phyloP scores from a whole-genome alignment of 306 rosid genomes.

The Corylus americana region DNA sequence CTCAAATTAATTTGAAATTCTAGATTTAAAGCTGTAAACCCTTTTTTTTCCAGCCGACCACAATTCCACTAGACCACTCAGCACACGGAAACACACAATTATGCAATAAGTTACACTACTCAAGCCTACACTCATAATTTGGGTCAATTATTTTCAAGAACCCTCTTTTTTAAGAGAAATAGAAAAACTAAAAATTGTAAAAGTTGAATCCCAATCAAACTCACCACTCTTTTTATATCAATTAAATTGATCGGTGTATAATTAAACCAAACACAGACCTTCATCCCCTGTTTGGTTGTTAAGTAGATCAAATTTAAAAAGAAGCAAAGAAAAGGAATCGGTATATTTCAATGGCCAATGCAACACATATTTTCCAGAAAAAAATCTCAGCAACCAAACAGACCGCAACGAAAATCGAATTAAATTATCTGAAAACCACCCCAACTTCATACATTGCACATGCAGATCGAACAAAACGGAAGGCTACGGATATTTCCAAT shows the following conservation, averaged over 20 bases:
- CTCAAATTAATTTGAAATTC: background rate
- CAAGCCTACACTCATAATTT: background rate
- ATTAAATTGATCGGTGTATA: background rate
- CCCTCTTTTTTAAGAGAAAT: background rate
- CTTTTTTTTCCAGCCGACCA: background rate
- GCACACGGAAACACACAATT: background rate
- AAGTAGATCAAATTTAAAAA: background rate
- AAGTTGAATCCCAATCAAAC: background rate
- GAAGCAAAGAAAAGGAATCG: background rate
- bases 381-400: background rate
- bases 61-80: background rate
- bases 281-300: background rate
- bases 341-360: background rate
- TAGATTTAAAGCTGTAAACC: background rate
- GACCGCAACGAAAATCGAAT: background rate
- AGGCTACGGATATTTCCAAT: background rate
- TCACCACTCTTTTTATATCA: background rate
- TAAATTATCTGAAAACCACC: background rate
- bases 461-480: background rate
- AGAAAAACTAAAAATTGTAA: background rate
- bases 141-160: background rate
- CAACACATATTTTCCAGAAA: background rate
- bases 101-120: background rate
- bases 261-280: background rate
- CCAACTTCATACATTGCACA: background rate